Evolutionary conservation across 2,329 filamentous ascomycete species (phyloP), one percentile per base, ranked within the genome.

Genomic region (Botrytis pseudocinerea): DNA sequence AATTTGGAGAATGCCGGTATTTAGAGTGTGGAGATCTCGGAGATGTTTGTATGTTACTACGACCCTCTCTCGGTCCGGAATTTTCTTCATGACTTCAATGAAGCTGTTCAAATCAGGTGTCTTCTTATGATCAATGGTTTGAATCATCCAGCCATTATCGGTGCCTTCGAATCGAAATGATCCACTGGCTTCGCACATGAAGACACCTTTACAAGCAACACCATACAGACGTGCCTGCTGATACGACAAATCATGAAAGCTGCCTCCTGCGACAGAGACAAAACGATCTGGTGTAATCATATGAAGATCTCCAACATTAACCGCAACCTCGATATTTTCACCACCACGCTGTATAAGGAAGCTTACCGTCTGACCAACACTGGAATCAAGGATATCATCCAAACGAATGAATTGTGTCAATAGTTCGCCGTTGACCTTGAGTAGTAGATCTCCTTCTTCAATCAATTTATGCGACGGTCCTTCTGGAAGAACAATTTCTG

Each of bases 41-140:
- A 99, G 90, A 81, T 99, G 95, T 83, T 97, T 96, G 85, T 98
- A 99, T 12, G 93, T 96, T 73, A 98, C 92, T 44, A 98, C 95
- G 18, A 99, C 92, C 71, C 96, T 89, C 44, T 94, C 89, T 80
- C 86, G 88, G 83, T 93, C 91, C 1, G 96, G 94, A 71, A 99
- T 97, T 38, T 83, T 86, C 83, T 93, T 94, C 88, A 98, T 93
- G 72, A 98, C 95, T 78, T 96, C 88, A 76, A 98, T 92, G 80
- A 99, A 99, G 4, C 93, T 88, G 76, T 96, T 88, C 60, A 99
- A 86, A 80, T 98, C 91, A 4, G 93, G 93, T 1, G 95, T 97
- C 76, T 94, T 93, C 81, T 95, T 93, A 82, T 98, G 93, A 82
- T 98, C 94, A 59, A 99, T 88, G 5, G 93, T 92, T 82, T 98